Percentiles rank a stretch among this genome's conserved stretches.
Evolutionary conservation across 2,329 filamentous ascomycete genomes (phyloP).

Genomic region (Bisporella sp.): DNA sequence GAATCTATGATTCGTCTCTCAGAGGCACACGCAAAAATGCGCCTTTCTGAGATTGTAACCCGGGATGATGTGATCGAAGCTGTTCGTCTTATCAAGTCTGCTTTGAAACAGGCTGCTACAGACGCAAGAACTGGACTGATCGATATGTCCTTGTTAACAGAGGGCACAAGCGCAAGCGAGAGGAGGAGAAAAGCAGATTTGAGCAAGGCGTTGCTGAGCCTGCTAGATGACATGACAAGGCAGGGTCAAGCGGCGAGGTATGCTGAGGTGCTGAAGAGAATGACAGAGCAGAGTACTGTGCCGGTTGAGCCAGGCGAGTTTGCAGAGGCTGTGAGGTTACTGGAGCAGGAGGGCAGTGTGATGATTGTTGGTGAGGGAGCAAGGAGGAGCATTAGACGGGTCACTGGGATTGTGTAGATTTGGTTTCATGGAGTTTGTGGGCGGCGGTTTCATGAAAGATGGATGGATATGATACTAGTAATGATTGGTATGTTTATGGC

Average conservation of each 20-base stretch:
- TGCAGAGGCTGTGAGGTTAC: constrained; percentile 65
- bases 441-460: too few species aligned
- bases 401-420: constrained; percentile 45
- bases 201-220: constrained; percentile 66
- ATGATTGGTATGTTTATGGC: too few species aligned
- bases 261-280: constrained; percentile 65
- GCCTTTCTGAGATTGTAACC: constrained; percentile 69
- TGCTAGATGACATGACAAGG: constrained; percentile 76
- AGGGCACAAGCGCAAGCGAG: constrained; percentile 88
- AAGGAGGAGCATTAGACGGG: constrained; percentile 72
- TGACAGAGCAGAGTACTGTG: constrained; percentile 65
- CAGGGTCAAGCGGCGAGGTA: constrained; percentile 64
- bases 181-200: constrained; percentile 75
- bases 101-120: constrained; percentile 95
- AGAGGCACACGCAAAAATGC: constrained; percentile 98
- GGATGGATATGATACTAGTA: too few species aligned
- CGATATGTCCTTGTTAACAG: constrained; percentile 91
- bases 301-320: constrained; percentile 76
- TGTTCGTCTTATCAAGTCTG: constrained; percentile 84
- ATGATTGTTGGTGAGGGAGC: constrained; percentile 79
- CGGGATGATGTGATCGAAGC: constrained; percentile 82
- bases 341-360: constrained; percentile 81
- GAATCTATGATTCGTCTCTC: constrained; percentile 97
- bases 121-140: constrained; percentile 86
- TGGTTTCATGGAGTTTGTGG: too few species aligned